Base-by-base conservation (phyloP, 148 eudicot species). In the Rheum nobile region DNA sequence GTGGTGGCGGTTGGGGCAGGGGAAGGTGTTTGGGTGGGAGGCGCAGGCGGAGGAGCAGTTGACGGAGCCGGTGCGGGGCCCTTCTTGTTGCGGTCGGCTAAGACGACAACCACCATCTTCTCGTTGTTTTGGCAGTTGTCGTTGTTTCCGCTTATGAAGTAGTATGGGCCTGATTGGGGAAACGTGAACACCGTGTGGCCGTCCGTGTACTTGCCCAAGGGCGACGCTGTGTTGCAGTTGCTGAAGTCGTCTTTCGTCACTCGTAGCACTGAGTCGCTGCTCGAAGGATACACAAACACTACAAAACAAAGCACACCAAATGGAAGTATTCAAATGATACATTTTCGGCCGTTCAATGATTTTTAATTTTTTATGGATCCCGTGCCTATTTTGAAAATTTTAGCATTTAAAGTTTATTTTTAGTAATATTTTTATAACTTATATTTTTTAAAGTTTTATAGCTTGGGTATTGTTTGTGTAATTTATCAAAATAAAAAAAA, bases 61-160 rank as follows among this genome's bases (percentile, higher is more conserved):
- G 72, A 76, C 1, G 86, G 72, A 72, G 77, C 75, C 43, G 81
- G 46, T 1, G 76, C n/a, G 1, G 80, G 52, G 2, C 14, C 28
- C 11, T 76, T 78, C 31, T 31, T 57, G 75, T 28, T 78, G 35
- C 98, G 79, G 47, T 93, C 89, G 41, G 98, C 94, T 86, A 93
- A 26, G 7, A 93, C 98, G 8, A 90, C 80, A 1, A 89, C 84
- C 0, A 71, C 57, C 77, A 93, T 31, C 82, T 90, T 93, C 75
- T 93, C 89, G 22, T 93, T 90, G 76, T 89, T 90, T 67, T 68
- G 83, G 52, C 98, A 93, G 75, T 86, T 82, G 34, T 90, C 92
- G 50, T 80, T 75, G 55, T 86, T 80, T 17, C 98, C 96, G 59
- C 96, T 90, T 26, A 93, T 88, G 94, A 93, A 93, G 86, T 89